Percentiles rank a stretch among this genome's conserved stretches.
phyloP scores from a whole-genome alignment of 352 stramenopile genomes.

The Globisporangium nodosum region DNA sequence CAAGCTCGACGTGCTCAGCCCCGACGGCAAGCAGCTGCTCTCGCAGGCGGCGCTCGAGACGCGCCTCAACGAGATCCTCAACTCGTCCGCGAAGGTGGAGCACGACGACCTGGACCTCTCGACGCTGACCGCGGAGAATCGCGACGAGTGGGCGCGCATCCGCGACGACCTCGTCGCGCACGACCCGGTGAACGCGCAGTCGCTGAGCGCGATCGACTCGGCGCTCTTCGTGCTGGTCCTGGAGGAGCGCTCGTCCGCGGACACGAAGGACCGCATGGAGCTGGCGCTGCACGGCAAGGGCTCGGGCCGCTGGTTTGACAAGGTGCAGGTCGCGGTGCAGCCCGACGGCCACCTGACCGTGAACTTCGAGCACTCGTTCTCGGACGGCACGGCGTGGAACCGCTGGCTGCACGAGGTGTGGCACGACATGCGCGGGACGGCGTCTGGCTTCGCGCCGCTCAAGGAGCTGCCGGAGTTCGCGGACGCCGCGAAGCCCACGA shows the following conservation, averaged over 20 bases:
- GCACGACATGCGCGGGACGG: conserved; percentile 82
- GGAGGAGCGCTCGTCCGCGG: conserved; percentile 59
- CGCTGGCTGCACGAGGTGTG: conserved; percentile 90
- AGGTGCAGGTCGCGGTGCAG: conserved; percentile 87
- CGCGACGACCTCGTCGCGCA: conserved; percentile 64
- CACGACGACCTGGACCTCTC: conserved; percentile 64
- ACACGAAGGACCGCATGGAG: conserved; percentile 73
- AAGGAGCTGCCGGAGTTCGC: conserved; percentile 56
- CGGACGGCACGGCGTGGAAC: conserved; percentile 91
- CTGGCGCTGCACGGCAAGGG: conserved; percentile 82
- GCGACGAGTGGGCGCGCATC: conserved; percentile 82
- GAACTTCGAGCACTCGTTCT: conserved; percentile 95
- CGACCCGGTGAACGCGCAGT: conserved; percentile 64
- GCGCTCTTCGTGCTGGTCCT: conserved; percentile 88
- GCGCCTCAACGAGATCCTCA: conserved; percentile 64
- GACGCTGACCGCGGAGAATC: conserved; percentile 76
- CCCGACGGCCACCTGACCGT: conserved; percentile 81
- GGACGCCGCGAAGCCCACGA: conserved; percentile 33
- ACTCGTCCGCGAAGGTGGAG: conserved; percentile 33
- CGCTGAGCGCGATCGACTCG: conserved; percentile 80
- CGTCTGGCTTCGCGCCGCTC: conserved; percentile 67
- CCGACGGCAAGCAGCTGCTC: conserved; percentile 76
- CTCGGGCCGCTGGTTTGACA: conserved; percentile 91
- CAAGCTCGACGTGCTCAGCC: conserved; percentile 74
- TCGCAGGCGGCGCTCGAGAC: conserved; percentile 64